Percentiles rank a stretch among this genome's conserved stretches.
Conservation (phyloP, 768 basidiomycete species). For the Hydnomerulius pinastri region DNA sequence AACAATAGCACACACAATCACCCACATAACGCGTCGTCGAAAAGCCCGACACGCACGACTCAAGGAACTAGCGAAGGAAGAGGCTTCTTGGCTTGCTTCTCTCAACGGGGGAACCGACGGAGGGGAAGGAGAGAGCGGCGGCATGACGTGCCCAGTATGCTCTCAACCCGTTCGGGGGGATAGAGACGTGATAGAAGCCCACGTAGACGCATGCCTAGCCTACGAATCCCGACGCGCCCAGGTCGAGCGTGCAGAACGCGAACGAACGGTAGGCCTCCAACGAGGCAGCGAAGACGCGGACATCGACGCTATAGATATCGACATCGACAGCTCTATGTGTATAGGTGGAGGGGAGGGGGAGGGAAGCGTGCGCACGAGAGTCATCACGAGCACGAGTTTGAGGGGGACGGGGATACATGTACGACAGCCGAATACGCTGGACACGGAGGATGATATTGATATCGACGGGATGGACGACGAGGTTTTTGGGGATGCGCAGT, state of each 20-base stretch:
- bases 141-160: conserved; percentile 73
- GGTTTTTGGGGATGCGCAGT: conserved; percentile 70
- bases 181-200: conserved; percentile 72
- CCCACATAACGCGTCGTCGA: conserved; percentile 65
- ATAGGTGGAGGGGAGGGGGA: conserved; percentile 32
- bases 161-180: conserved; percentile 58
- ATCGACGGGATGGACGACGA: conserved; percentile 75
- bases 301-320: conserved; percentile 34
- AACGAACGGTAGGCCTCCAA: conserved; percentile 25
- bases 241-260: conserved; percentile 32
- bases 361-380: conserved; percentile 44
- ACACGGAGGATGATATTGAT: conserved; percentile 80
- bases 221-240: conserved; percentile 47
- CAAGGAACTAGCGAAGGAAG: conserved; percentile 66
- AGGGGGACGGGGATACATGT: conserved; percentile 72
- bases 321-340: conserved; percentile 41
- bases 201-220: conserved; percentile 79
- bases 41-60: conserved; percentile 68
- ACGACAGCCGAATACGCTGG: conserved; percentile 54
- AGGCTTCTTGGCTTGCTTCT: conserved; percentile 37
- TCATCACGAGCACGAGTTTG: conserved; percentile 37
- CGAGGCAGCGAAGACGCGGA: conserved; percentile 35
- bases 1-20: conserved; percentile 55
- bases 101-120: conserved; percentile 32
- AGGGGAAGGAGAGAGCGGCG: conserved; percentile 38